Evolutionary conservation across 1,284 basidiomycete genomes (phyloP), one percentile per base, ranked within the genome.

Genomic region (Austroboletus novae-zelandiae): DNA sequence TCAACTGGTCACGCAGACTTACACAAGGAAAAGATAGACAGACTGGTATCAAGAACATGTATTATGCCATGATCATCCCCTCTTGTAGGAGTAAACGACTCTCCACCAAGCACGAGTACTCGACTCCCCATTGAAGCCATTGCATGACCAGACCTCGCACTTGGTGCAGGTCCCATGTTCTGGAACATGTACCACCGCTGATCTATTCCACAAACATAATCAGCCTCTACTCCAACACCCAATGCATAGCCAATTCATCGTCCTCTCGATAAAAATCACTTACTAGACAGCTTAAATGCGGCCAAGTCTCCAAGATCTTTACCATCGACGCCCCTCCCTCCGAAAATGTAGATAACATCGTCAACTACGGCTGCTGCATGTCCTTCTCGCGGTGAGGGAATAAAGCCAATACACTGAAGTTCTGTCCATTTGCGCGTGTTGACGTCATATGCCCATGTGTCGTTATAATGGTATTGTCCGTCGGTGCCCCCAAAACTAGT

Each of bases 161-260:
- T 86, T 2, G 96, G 96, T 8, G 91, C 82, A 11, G 94, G 94
- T 3, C 96, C 96, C 96, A 98, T 98, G 68, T 98, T 97, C 70
- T 97, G 94, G 75, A 99, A 98, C 92, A 96, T 98, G 74, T 95
- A 99, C 96, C 96, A 98, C 60, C 84, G 74, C 59, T 84, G 83
- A 68, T 84, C 83, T 88, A 58, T 43, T 9, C 37, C 40, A 23
- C 30, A 53, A 57, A 34, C 25, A 43, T 40, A 10, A 49, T 69
- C 45, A 65, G 50, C 42, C 13, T 39, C 37, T 14, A 9, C 13
- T 36, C 30, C 25, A 27, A 45, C 11, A 23, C 15, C 40, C 29
- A 8, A 43, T 30, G 34, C 27, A 45, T 14, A 25, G 35, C 45
- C 17, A n/a, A 41, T 15, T 29, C 44, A 35, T n/a, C 25, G 14